Evolutionary conservation across 2,329 filamentous ascomycete genomes (phyloP).

Genomic region (Monilinia laxa): DNA sequence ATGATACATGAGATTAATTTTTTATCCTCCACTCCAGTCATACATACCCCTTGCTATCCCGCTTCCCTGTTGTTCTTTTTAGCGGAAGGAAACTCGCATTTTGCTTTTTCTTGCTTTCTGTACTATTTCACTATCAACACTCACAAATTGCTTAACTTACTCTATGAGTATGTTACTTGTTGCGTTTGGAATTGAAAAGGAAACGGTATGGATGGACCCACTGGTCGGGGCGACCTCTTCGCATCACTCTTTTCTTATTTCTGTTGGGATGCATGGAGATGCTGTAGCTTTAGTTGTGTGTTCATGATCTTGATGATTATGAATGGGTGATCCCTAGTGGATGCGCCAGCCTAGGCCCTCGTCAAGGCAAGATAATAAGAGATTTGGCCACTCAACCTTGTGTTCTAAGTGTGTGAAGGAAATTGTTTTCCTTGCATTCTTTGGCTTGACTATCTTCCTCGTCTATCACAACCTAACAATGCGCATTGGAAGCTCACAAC

Average conservation of each 20-base stretch:
- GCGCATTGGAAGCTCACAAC: not conserved
- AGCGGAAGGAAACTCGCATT: slow-evolving; percentile 35
- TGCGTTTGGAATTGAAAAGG: slow-evolving; percentile 13
- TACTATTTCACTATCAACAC: slow-evolving; percentile 25
- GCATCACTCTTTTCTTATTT: slow-evolving; percentile 38
- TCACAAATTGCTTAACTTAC: slow-evolving; percentile 21
- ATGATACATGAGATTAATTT: slow-evolving; percentile 21
- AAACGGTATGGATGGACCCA: slow-evolving; percentile 28
- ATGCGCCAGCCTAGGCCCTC: slow-evolving; percentile 38
- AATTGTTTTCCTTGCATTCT: not conserved
- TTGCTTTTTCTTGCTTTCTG: slow-evolving; percentile 39
- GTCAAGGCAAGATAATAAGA: slow-evolving; percentile 41
- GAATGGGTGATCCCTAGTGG: slow-evolving; percentile 37
- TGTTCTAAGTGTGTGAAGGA: not conserved
- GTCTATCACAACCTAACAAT: not conserved
- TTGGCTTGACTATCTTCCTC: no score
- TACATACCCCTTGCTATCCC: slow-evolving; percentile 41
- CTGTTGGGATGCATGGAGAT: slow-evolving; percentile 42
- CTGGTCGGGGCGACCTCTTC: slow-evolving; percentile 40
- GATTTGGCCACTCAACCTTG: slow-evolving; percentile 40
- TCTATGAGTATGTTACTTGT: slow-evolving; percentile 28
- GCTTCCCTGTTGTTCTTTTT: slow-evolving; percentile 37
- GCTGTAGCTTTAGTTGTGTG: slow-evolving; percentile 38
- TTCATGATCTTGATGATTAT: slow-evolving; percentile 40
- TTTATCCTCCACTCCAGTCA: slow-evolving; percentile 43